Evolutionary conservation across 164 flowering plant species (phyloP).

Genomic region (Macadamia tetraphylla): DNA sequence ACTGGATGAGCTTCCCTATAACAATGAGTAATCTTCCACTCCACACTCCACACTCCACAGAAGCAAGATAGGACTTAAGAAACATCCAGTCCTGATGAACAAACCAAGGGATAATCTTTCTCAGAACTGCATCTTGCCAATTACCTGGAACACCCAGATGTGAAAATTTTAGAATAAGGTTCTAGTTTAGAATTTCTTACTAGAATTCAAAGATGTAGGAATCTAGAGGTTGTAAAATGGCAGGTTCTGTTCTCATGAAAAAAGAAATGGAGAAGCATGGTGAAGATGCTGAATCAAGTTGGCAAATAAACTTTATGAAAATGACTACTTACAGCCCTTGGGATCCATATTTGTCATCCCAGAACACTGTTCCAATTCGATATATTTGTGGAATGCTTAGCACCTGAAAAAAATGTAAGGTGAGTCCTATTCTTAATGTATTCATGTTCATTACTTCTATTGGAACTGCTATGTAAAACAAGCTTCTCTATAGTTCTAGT

Average conservation of each 20-base stretch:
- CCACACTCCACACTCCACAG: no score
- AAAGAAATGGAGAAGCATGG: not conserved
- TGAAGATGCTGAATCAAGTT: not conserved
- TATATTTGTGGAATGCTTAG: slow-evolving; percentile 77
- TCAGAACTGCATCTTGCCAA: no score
- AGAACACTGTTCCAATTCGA: slow-evolving; percentile 83
- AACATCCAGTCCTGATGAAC: no score
- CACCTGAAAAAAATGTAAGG: slow-evolving; percentile 26
- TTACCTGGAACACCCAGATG: slow-evolving; percentile 4
- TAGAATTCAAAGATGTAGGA: not conserved
- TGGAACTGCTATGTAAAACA: not conserved
- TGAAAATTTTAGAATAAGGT: not conserved
- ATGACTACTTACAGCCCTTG: slow-evolving; percentile 51
- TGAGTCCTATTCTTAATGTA: slow-evolving; percentile 1
- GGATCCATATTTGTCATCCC: slow-evolving; percentile 87
- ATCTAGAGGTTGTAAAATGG: not conserved
- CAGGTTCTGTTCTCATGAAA: not conserved
- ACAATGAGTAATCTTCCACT: no score
- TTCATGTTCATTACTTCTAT: not conserved
- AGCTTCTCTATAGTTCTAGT: not conserved
- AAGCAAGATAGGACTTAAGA: no score
- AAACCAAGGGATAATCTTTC: no score
- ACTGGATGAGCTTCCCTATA: no score
- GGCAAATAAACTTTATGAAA: not conserved
- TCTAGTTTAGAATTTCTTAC: not conserved